A percentile compares a stretch with the other conserved stretches of the same genome.
Conservation (phyloP, 1,139 yeast species). For the Hyphopichia buzzinii region DNA sequence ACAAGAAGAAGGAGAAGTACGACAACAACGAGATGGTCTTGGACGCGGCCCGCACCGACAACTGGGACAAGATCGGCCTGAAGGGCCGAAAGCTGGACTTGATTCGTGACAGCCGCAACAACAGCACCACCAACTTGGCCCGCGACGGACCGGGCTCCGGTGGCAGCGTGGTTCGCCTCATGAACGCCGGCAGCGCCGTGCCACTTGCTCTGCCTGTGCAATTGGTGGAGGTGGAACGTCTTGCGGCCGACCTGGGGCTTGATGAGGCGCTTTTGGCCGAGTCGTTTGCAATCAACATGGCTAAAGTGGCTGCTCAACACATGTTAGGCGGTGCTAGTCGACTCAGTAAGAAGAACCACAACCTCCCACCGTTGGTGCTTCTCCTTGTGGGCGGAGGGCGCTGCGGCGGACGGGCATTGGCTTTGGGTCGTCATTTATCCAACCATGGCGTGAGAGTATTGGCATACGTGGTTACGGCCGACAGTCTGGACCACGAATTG, state of each 20-base stretch:
- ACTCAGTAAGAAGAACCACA: slow-evolving; percentile 59
- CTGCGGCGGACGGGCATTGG: slow-evolving; percentile 74
- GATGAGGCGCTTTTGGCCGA: slow-evolving; percentile 55
- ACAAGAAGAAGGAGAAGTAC: slow-evolving; percentile 55
- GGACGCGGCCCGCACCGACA: slow-evolving; percentile 44
- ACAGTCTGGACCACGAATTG: slow-evolving; percentile 29
- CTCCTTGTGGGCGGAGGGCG: slow-evolving; percentile 70
- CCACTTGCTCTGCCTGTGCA: slow-evolving; percentile 82
- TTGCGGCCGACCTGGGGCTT: slow-evolving; percentile 52
- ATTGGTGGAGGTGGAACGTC: slow-evolving; percentile 71
- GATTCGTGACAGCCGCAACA: slow-evolving; percentile 6
- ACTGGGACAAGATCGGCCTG: slow-evolving; percentile 52
- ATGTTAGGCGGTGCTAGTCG: slow-evolving; percentile 70
- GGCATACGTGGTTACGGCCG: slow-evolving; percentile 46
- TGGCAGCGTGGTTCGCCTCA: slow-evolving; percentile 16
- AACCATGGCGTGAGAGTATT: slow-evolving; percentile 74
- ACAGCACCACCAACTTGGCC: slow-evolving; percentile 5
- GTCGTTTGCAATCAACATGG: slow-evolving; percentile 67
- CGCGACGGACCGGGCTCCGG: slow-evolving; percentile 6
- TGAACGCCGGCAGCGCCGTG: slow-evolving; percentile 19
- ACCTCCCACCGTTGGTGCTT: slow-evolving; percentile 75
- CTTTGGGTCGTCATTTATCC: slow-evolving; percentile 75
- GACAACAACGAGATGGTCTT: slow-evolving; percentile 77
- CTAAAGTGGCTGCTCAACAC: slow-evolving; percentile 52
- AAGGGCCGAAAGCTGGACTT: background rate